A percentile compares a stretch with the other conserved stretches of the same genome.
Conservation (phyloP, 306 rosid genomes). For the Datisca glomerata region DNA sequence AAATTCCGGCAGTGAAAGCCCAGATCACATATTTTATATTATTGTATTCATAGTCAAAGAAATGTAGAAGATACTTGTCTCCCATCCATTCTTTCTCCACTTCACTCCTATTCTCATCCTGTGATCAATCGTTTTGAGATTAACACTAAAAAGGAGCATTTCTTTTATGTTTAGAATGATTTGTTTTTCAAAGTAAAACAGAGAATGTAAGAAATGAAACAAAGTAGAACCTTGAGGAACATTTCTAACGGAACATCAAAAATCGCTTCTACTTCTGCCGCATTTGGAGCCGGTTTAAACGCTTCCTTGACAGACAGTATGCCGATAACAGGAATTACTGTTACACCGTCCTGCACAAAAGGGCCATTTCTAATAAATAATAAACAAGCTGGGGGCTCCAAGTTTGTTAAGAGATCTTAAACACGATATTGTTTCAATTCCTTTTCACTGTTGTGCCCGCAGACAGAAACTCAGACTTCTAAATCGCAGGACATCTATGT, state of each 20-base stretch:
- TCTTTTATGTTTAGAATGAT: too few relatives aligned
- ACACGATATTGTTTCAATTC: too few relatives aligned
- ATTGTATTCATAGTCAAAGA: slow-evolving; percentile 45
- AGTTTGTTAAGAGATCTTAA: too few relatives aligned
- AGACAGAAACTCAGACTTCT: too few relatives aligned
- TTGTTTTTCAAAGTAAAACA: neutral
- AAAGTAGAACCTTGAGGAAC: slow-evolving; percentile 69
- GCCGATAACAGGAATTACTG: slow-evolving; percentile 75
- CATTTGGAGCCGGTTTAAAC: slow-evolving; percentile 46
- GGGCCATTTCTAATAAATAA: slow-evolving; percentile 4
- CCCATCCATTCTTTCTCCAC: slow-evolving; percentile 68
- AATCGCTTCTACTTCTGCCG: slow-evolving; percentile 70
- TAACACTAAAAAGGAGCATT: slow-evolving; percentile 9
- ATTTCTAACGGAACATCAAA: slow-evolving; percentile 80
- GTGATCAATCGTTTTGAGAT: slow-evolving; percentile 20
- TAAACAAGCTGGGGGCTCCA: too few relatives aligned
- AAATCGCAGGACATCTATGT: too few relatives aligned
- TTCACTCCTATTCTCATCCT: slow-evolving; percentile 72
- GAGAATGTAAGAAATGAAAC: neutral
- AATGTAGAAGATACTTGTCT: slow-evolving; percentile 49
- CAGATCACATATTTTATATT: slow-evolving; percentile 50
- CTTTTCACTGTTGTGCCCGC: too few relatives aligned
- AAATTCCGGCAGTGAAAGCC: slow-evolving; percentile 83
- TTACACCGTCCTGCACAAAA: slow-evolving; percentile 36
- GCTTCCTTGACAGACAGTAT: slow-evolving; percentile 43